Conservation (phyloP, 2,329 filamentous ascomycete genomes). For the Cylindrodendrum hubeiense region DNA sequence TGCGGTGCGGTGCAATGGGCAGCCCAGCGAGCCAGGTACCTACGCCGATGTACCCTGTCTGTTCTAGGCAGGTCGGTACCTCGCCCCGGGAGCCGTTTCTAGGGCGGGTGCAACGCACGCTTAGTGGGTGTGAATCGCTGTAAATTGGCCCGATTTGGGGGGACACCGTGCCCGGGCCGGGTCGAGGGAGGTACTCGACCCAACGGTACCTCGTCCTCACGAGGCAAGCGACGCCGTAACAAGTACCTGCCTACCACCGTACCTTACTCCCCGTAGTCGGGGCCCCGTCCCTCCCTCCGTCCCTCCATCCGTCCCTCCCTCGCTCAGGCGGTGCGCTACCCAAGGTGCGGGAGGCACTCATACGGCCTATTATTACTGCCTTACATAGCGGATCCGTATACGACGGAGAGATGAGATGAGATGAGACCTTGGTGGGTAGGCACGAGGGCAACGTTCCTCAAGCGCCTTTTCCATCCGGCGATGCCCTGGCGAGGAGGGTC, state of each 20-base stretch:
- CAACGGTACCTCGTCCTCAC: slow-evolving; percentile 23
- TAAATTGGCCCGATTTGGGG: slow-evolving; percentile 6
- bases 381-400: not conserved
- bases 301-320: not conserved
- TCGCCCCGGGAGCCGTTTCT: slow-evolving; percentile 12
- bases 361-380: not conserved
- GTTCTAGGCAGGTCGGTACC: slow-evolving; percentile 28
- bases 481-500: not conserved
- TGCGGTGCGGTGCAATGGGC: slow-evolving; percentile 3
- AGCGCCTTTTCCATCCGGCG: not conserved
- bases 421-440: not conserved
- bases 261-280: not conserved
- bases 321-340: slow-evolving; percentile 10
- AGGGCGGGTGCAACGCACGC: slow-evolving; percentile 1
- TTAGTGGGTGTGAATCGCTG: slow-evolving; percentile 18
- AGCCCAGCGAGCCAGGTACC: slow-evolving; percentile 8
- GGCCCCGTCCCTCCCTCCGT: not conserved
- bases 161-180: slow-evolving; percentile 26
- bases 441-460: not conserved
- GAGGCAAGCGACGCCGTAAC: slow-evolving; percentile 8
- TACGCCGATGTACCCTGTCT: slow-evolving; percentile 16
- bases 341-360: not conserved
- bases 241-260: slow-evolving; percentile 11
- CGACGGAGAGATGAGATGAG: slow-evolving; percentile 8
- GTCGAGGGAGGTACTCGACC: slow-evolving; percentile 33